A percentile compares a stretch with the other conserved stretches of the same genome.
These are phyloP conservation scores for Trypanosomatidae sp. DNA, from an alignment of 208 protist genomes.

Conservation along the genomic window DNA sequence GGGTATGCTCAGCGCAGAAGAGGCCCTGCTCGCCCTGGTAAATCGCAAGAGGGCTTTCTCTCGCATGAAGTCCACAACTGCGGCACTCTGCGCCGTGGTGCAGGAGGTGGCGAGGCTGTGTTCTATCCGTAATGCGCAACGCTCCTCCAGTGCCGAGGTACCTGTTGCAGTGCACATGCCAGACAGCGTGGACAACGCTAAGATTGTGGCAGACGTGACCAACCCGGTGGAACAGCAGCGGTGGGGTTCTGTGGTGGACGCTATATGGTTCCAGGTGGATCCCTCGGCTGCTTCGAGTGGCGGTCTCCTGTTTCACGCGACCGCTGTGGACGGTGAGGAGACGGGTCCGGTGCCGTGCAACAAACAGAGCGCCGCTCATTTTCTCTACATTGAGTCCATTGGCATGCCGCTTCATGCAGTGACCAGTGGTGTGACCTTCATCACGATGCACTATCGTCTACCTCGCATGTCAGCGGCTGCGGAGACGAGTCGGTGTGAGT, in stretches of 20 bases:
- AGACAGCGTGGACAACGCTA: slow-evolving; percentile 21
- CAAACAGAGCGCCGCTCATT: slow-evolving; percentile 22
- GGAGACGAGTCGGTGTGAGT: slow-evolving; percentile 20
- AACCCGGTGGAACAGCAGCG: slow-evolving; percentile 40
- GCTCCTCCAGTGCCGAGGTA: slow-evolving; percentile 25
- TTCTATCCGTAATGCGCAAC: slow-evolving; percentile 6
- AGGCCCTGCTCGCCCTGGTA: slow-evolving; percentile 20
- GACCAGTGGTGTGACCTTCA: slow-evolving; percentile 1
- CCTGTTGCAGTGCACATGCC: slow-evolving; percentile 30
- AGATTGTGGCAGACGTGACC: slow-evolving; percentile 29
- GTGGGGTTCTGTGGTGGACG: slow-evolving; percentile 68
- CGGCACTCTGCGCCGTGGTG: slow-evolving; percentile 32
- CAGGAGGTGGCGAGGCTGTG: slow-evolving; percentile 28
- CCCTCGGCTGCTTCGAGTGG: slow-evolving; percentile 43
- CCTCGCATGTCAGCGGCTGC: slow-evolving; percentile 26
- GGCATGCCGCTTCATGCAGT: slow-evolving; percentile 22
- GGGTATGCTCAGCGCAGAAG: slow-evolving; percentile 17
- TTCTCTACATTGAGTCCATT: slow-evolving; percentile 43
- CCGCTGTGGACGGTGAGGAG: slow-evolving; percentile 7
- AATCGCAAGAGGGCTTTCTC: neutral
- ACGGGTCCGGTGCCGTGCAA: slow-evolving; percentile 1
- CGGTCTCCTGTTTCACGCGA: slow-evolving; percentile 38
- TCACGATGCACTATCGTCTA: slow-evolving; percentile 24
- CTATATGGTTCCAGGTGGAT: slow-evolving; percentile 75
- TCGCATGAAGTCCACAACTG: slow-evolving; percentile 14